Evolutionary conservation across 1,284 basidiomycete genomes (phyloP).

Genomic region (Fomitopsis schrenkii): DNA sequence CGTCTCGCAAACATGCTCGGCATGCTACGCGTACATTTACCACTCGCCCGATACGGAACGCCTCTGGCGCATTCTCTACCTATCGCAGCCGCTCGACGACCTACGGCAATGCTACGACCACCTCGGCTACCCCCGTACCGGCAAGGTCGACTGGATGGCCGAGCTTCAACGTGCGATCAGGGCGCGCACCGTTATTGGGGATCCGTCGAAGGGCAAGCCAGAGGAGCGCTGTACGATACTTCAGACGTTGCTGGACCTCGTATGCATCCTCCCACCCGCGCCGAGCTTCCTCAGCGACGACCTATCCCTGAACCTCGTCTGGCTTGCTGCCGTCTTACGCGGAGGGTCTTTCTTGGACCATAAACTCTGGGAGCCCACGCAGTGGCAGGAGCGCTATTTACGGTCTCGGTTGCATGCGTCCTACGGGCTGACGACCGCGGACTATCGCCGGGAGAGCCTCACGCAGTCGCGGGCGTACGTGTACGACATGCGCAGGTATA

Average conservation of each 20-base stretch:
- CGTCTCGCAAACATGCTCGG: slow-evolving; percentile 44
- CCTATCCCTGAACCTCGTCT: slow-evolving; percentile 47
- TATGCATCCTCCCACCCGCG: slow-evolving; percentile 37
- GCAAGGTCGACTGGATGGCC: slow-evolving; percentile 46
- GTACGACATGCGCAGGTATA: slow-evolving; percentile 57
- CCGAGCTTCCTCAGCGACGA: slow-evolving; percentile 25
- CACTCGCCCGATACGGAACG: slow-evolving; percentile 34
- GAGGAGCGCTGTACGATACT: slow-evolving; percentile 41
- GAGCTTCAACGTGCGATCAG: slow-evolving; percentile 49
- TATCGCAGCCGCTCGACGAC: slow-evolving; percentile 55
- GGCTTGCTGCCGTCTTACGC: slow-evolving; percentile 42
- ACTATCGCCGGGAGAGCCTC: slow-evolving; percentile 29
- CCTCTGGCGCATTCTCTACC: slow-evolving; percentile 62
- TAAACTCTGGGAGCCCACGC: slow-evolving; percentile 20
- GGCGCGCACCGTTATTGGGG: slow-evolving; percentile 39
- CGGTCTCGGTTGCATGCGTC: slow-evolving; percentile 48
- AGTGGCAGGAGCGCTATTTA: slow-evolving; percentile 38
- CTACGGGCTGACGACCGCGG: slow-evolving; percentile 47
- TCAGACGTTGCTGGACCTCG: slow-evolving; percentile 45
- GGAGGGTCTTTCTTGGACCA: slow-evolving; percentile 42
- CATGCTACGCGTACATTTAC: slow-evolving; percentile 44
- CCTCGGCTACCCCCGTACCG: slow-evolving; percentile 32
- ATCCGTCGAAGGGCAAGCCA: slow-evolving; percentile 29
- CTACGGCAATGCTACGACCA: slow-evolving; percentile 42
- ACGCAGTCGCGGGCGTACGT: slow-evolving; percentile 48